Percentiles rank a stretch among this genome's conserved stretches.
These are phyloP conservation scores for Ilex paraguariensis DNA, from an alignment of 305 asterid species.

Conservation along the genomic window DNA sequence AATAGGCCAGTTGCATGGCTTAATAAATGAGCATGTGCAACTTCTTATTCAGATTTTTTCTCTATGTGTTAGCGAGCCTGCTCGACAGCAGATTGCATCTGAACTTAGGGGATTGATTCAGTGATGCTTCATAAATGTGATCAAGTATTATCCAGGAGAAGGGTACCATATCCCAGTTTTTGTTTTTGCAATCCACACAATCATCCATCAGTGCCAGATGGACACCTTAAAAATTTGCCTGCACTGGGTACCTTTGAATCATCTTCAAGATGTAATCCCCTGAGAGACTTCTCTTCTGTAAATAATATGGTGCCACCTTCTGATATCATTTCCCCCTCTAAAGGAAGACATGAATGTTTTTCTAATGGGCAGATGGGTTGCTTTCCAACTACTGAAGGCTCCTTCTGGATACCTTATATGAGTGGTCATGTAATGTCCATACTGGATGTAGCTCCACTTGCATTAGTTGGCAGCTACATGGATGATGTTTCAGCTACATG, in stretches of 20 bases:
- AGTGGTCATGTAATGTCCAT: conserved; percentile 67
- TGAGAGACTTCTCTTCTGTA: conserved; percentile 28
- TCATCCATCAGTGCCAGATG: conserved; percentile 61
- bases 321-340: conserved; percentile 26
- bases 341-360: conserved; percentile 23
- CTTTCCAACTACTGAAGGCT: conserved; percentile 29
- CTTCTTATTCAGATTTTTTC: conserved; percentile 88
- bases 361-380: conserved; percentile 32
- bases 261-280: conserved; percentile 21
- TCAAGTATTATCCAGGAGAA: conserved; percentile 58
- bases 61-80: conserved; percentile 75
- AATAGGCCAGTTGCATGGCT: conserved; percentile 85
- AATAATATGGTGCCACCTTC: conserved; percentile 32
- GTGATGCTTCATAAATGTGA: conserved; percentile 53
- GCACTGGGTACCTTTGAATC: conserved; percentile 27
- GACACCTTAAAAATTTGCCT: conserved; percentile 31
- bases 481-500: conserved; percentile 71
- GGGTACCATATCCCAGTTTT: conserved; percentile 64
- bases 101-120: conserved; percentile 58
- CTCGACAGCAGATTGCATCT: conserved; percentile 54
- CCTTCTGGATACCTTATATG: conserved; percentile 63
- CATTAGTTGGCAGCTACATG: conserved; percentile 62
- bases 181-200: conserved; percentile 68
- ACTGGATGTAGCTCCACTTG: conserved; percentile 89
- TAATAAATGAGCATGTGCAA: conserved; percentile 91